A percentile compares a stretch with the other conserved stretches of the same genome.
These are phyloP conservation scores for Pouteria glomerata DNA, from an alignment of 148 eudicot species.

Conservation along the genomic window DNA sequence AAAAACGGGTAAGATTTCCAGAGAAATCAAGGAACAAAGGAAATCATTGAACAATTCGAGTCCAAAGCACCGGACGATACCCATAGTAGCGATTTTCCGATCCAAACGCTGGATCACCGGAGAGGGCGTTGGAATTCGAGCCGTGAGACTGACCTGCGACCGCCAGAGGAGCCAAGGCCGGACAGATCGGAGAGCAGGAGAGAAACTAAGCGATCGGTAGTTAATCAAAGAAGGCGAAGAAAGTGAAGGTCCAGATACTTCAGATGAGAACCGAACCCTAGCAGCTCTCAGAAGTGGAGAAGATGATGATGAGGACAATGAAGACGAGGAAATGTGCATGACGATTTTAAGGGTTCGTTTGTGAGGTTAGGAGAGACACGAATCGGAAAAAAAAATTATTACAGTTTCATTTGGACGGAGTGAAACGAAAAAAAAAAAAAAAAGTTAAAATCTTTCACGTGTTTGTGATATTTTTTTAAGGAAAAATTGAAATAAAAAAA, in stretches of 20 bases:
- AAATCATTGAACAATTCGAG: neutral
- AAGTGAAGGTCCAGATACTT: too few relatives aligned
- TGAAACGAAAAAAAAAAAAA: too few relatives aligned
- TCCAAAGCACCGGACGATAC: constrained; percentile 25
- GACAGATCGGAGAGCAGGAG: constrained; percentile 38
- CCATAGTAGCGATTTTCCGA: constrained; percentile 73
- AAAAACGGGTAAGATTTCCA: neutral
- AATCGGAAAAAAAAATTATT: too few relatives aligned
- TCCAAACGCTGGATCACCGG: constrained; percentile 59
- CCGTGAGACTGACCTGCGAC: constrained; percentile 42
- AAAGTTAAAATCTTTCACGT: too few relatives aligned
- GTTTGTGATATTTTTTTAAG: too few relatives aligned
- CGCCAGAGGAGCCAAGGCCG: constrained; percentile 38
- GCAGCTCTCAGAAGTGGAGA: constrained; percentile 37
- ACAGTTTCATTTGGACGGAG: too few relatives aligned
- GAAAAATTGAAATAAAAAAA: too few relatives aligned
- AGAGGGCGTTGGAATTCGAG: constrained; percentile 51
- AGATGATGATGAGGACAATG: constrained; percentile 20
- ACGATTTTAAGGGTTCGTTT: constrained; percentile 4
- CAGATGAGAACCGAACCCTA: constrained; percentile 37
- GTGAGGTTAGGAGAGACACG: too few relatives aligned
- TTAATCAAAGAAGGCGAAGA: constrained; percentile 25
- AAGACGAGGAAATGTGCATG: constrained; percentile 19
- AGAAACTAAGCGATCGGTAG: constrained; percentile 28
- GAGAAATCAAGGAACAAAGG: neutral